Conservation (phyloP, 257 asterid genomes). For the Leptodermis oblonga region DNA sequence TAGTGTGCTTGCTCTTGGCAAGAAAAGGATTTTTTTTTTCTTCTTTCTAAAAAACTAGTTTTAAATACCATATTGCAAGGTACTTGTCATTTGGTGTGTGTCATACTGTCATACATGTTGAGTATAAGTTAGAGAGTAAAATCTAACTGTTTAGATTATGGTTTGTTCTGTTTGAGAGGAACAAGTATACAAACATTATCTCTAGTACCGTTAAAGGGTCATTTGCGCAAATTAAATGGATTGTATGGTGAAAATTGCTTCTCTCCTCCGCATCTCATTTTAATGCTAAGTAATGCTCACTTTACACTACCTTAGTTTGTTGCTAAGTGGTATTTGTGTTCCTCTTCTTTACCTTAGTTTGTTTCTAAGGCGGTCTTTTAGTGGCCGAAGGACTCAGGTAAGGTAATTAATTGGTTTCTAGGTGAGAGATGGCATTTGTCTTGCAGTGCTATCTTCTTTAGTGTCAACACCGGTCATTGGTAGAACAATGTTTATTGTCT, state of each 20-base stretch:
- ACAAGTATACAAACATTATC: background rate
- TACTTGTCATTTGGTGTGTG: background rate
- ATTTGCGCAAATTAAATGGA: background rate
- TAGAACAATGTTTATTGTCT: background rate
- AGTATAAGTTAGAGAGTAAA: background rate
- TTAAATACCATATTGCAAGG: background rate
- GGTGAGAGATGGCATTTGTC: background rate
- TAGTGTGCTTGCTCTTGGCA: background rate
- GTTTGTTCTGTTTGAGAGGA: background rate
- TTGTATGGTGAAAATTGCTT: background rate
- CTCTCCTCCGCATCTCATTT: background rate
- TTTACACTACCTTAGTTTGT: no score
- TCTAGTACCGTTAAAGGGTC: background rate
- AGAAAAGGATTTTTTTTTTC: background rate
- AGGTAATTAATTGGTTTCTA: background rate
- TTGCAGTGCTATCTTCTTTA: background rate
- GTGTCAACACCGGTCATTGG: background rate
- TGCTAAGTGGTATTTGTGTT: background rate
- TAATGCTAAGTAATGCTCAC: background rate
- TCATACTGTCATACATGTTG: background rate
- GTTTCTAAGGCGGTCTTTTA: background rate
- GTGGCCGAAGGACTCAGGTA: background rate
- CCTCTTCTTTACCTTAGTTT: background rate
- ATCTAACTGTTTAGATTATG: background rate
- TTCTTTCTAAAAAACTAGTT: background rate